These are phyloP conservation scores for Epicoccum nigrum DNA, from an alignment of 2,329 filamentous ascomycete species.

Conservation along the genomic window DNA sequence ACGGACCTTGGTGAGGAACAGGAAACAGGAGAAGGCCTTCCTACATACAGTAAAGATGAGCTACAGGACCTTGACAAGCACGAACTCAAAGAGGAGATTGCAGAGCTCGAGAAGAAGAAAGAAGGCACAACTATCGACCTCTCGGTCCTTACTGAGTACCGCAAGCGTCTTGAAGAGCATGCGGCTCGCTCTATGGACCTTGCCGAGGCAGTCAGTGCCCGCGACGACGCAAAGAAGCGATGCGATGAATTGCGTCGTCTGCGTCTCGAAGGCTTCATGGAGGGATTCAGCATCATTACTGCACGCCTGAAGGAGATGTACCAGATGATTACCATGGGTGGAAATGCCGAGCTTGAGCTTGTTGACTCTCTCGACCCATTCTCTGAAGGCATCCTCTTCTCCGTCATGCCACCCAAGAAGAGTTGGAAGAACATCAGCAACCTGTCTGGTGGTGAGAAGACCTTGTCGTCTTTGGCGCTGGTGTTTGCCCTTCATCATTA, in stretches of 20 bases:
- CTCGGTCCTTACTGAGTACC: slow-evolving; percentile 85
- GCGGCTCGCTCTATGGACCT: slow-evolving; percentile 83
- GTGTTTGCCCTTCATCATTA: slow-evolving; percentile 99
- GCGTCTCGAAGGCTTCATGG: slow-evolving; percentile 96
- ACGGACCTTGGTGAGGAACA: slow-evolving; percentile 64
- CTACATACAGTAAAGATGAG: slow-evolving; percentile 77
- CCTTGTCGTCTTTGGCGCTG: slow-evolving; percentile 85
- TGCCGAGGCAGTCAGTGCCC: slow-evolving; percentile 73
- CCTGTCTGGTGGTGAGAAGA: slow-evolving; percentile 95
- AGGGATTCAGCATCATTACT: slow-evolving; percentile 93
- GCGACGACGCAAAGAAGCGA: slow-evolving; percentile 88
- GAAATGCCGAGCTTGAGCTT: slow-evolving; percentile 95
- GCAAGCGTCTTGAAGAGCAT: slow-evolving; percentile 83
- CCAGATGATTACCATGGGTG: slow-evolving; percentile 99
- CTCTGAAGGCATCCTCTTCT: slow-evolving; percentile 94
- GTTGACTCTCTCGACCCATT: slow-evolving; percentile 97
- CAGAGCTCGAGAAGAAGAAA: slow-evolving; percentile 73
- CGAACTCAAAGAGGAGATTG: slow-evolving; percentile 68
- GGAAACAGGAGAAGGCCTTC: slow-evolving; percentile 59
- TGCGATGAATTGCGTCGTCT: slow-evolving; percentile 90
- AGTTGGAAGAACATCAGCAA: slow-evolving; percentile 99
- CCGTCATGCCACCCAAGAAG: slow-evolving; percentile 99
- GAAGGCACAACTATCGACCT: slow-evolving; percentile 88
- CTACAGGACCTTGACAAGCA: slow-evolving; percentile 68
- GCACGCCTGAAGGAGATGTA: slow-evolving; percentile 99